Conservation (phyloP, 192 early-diverging fungal genomes). For the Entophlyctis helioformis region DNA sequence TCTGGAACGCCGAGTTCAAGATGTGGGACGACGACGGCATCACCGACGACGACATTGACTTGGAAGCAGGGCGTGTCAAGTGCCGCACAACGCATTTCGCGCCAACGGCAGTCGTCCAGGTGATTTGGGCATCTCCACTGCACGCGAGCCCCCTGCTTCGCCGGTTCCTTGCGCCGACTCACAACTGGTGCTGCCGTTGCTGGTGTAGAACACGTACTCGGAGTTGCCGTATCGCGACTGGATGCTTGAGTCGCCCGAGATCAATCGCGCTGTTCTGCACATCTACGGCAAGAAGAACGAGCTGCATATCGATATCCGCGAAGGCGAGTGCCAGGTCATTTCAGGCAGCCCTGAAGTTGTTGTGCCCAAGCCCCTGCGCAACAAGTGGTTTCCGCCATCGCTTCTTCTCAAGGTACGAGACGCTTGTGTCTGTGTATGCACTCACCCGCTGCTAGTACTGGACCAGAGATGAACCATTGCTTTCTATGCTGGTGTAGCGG, state of each 20-base stretch:
- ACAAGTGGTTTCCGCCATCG: constrained; percentile 16
- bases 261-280: constrained; percentile 14
- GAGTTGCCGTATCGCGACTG: constrained; percentile 35
- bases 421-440: neutral
- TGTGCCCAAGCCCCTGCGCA: constrained; percentile 8
- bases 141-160: neutral
- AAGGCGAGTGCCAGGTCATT: constrained; percentile 26
- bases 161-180: neutral
- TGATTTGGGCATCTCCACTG: neutral
- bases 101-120: constrained; percentile 33
- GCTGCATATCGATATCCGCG: constrained; percentile 24
- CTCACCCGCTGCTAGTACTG: neutral
- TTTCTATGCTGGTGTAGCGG: constrained; percentile 8
- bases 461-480: neutral
- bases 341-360: too few relatives aligned
- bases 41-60: constrained; percentile 34
- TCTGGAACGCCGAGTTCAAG: constrained; percentile 20
- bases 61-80: constrained; percentile 23
- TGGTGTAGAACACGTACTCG: constrained; percentile 25
- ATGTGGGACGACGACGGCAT: constrained; percentile 35
- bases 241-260: constrained; percentile 9
- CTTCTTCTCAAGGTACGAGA: constrained; percentile 26
- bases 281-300: constrained; percentile 27
- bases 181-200: neutral
- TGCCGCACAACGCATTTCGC: constrained; percentile 37